phyloP scores from a whole-genome alignment of 192 early-diverging fungal species.

The Geranomyces variabilis region DNA sequence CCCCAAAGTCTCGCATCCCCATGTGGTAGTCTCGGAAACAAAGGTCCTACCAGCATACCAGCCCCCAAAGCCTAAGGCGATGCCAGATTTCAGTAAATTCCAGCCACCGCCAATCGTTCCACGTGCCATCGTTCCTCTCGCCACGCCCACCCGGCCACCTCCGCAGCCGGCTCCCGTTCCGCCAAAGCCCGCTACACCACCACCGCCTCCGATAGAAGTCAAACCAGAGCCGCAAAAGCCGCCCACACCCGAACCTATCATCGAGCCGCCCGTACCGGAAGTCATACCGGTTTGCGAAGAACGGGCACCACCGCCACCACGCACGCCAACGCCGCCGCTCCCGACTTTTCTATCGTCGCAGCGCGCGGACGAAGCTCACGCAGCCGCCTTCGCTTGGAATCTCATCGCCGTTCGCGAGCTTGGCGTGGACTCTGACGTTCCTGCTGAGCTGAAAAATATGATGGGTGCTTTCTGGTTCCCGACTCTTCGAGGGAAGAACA shows the following conservation, averaged over 20 bases:
- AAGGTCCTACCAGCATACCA: too few relatives aligned
- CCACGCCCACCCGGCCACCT: not conserved
- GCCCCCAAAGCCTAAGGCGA: too few relatives aligned
- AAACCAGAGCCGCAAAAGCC: not conserved
- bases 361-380: constrained; percentile 23
- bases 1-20: too few relatives aligned
- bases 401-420: constrained; percentile 35
- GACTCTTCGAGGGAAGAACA: not conserved
- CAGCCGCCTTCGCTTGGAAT: constrained; percentile 44
- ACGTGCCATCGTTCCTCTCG: not conserved
- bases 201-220: not conserved
- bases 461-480: constrained; percentile 52
- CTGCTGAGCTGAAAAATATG: constrained; percentile 33
- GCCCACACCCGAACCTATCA: not conserved
- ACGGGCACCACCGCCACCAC: not conserved
- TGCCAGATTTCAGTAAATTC: too few relatives aligned
- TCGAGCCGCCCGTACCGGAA: not conserved
- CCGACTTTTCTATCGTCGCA: not conserved
- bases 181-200: constrained; percentile 6
- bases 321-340: not conserved
- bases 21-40: too few relatives aligned
- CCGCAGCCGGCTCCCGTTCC: constrained; percentile 9
- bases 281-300: not conserved
- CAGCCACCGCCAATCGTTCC: not conserved
- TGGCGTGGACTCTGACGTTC: constrained; percentile 27